phyloP scores from a whole-genome alignment of 1,284 basidiomycete species.

The Tilletia caries region DNA sequence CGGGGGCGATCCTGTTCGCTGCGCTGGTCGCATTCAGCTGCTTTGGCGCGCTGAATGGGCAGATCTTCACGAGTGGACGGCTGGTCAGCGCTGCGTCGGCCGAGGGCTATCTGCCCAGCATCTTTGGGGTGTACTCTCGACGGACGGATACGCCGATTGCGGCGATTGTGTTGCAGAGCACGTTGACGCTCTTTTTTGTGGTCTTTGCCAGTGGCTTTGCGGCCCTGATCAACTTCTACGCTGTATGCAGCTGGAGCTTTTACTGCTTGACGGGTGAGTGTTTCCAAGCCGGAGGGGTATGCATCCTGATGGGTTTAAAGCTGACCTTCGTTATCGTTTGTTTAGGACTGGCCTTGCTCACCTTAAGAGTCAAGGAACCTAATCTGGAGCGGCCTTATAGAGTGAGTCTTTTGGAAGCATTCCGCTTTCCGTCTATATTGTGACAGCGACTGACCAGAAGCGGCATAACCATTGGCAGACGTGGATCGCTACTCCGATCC shows the following conservation, averaged over 20 bases:
- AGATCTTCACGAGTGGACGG: constrained; percentile 60
- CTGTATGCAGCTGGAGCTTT: constrained; percentile 63
- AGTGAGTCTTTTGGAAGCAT: constrained; percentile 13
- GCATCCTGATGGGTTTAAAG: neutral
- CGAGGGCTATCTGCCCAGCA: constrained; percentile 70
- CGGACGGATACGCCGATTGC: constrained; percentile 34
- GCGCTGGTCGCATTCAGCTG: constrained; percentile 85
- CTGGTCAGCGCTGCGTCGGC: constrained; percentile 83
- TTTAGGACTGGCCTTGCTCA: constrained; percentile 71
- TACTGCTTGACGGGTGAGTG: constrained; percentile 53
- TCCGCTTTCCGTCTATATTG: neutral
- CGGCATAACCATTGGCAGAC: constrained; percentile 58
- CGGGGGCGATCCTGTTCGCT: constrained; percentile 84
- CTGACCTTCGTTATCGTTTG: neutral
- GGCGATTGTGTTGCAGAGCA: constrained; percentile 33
- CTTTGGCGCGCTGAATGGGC: constrained; percentile 40
- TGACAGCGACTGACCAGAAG: neutral
- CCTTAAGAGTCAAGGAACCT: constrained; percentile 86
- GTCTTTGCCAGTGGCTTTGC: constrained; percentile 56
- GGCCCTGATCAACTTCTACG: constrained; percentile 58
- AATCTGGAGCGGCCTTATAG: constrained; percentile 66
- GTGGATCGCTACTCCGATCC: constrained; percentile 83
- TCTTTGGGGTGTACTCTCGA: constrained; percentile 28
- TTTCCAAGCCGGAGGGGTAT: neutral
- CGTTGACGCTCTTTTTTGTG: constrained; percentile 60